A percentile compares a stretch with the other conserved stretches of the same genome.
Conservation (phyloP, 1,139 yeast genomes). For the Torulaspora pretoriensis region DNA sequence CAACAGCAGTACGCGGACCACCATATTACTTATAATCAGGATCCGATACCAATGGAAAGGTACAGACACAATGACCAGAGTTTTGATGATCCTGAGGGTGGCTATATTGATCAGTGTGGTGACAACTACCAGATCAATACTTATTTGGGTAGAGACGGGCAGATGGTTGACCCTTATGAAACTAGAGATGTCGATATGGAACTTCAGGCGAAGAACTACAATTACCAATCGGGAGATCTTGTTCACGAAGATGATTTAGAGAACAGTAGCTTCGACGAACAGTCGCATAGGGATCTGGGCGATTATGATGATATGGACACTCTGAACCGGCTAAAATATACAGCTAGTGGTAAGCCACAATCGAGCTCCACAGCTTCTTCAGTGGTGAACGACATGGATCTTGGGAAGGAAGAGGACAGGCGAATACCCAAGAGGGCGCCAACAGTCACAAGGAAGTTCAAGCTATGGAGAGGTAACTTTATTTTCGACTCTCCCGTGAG, state of each 20-base stretch:
- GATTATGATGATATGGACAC: constrained; percentile 30
- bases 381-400: constrained; percentile 21
- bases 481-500: constrained; percentile 66
- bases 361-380: constrained; percentile 20
- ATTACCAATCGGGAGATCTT: constrained; percentile 6
- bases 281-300: constrained; percentile 29
- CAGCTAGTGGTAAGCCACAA: constrained; percentile 16
- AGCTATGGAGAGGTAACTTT: constrained; percentile 52
- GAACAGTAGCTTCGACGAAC: constrained; percentile 14
- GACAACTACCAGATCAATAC: constrained; percentile 37
- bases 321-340: constrained; percentile 23
- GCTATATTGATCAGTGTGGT: constrained; percentile 34
- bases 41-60: constrained; percentile 13
- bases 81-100: constrained; percentile 25
- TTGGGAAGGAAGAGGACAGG: constrained; percentile 13
- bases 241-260: constrained; percentile 18
- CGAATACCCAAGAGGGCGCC: constrained; percentile 23
- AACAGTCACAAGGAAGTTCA: constrained; percentile 33
- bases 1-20: constrained; percentile 7
- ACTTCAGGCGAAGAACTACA: constrained; percentile 5
- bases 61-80: constrained; percentile 15
- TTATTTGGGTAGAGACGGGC: constrained; percentile 34
- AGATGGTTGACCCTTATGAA: constrained; percentile 36
- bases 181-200: constrained; percentile 6
- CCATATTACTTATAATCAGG: constrained; percentile 9